Percentiles rank a stretch among this genome's conserved stretches.
phyloP scores from a whole-genome alignment of 140 eudicot species.

The Erigeron philadelphicus region DNA sequence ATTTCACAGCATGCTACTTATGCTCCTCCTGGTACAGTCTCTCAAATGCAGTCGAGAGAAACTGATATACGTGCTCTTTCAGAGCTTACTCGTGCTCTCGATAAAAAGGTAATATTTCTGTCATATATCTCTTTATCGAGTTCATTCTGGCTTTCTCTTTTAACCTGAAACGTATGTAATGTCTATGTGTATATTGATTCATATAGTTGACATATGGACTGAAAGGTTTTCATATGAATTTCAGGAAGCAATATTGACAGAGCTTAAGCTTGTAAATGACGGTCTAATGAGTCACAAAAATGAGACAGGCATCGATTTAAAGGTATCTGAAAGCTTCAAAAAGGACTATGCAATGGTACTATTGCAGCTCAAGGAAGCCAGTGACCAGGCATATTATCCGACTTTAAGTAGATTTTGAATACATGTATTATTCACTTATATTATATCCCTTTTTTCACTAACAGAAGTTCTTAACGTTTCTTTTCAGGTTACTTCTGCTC shows the following conservation, averaged over 20 bases:
- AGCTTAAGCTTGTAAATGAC: conserved; percentile 75
- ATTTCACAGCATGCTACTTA: conserved; percentile 37
- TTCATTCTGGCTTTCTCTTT: not conserved
- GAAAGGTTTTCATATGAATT: conserved; percentile 18
- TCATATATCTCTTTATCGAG: not conserved
- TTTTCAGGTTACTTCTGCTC: conserved; percentile 53
- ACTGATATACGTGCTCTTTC: conserved; percentile 79
- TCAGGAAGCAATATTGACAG: conserved; percentile 72
- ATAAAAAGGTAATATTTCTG: conserved; percentile 60
- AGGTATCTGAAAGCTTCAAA: conserved; percentile 65
- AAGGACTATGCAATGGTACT: conserved; percentile 73
- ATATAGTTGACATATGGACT: not conserved
- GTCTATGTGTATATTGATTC: too few species aligned
- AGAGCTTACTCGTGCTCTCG: conserved; percentile 74
- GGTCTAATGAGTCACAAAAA: conserved; percentile 56
- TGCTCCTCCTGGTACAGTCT: conserved; percentile 36
- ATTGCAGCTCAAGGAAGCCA: conserved; percentile 64
- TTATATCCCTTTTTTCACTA: not conserved
- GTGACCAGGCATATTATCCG: conserved; percentile 56
- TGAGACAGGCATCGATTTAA: conserved; percentile 46
- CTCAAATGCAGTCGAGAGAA: conserved; percentile 68
- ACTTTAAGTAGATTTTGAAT: not conserved
- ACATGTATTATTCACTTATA: not conserved
- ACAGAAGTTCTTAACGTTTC: not conserved
- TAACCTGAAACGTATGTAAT: too few species aligned